phyloP scores from a whole-genome alignment of 768 basidiomycete genomes.

The Suillus fuscotomentosus region DNA sequence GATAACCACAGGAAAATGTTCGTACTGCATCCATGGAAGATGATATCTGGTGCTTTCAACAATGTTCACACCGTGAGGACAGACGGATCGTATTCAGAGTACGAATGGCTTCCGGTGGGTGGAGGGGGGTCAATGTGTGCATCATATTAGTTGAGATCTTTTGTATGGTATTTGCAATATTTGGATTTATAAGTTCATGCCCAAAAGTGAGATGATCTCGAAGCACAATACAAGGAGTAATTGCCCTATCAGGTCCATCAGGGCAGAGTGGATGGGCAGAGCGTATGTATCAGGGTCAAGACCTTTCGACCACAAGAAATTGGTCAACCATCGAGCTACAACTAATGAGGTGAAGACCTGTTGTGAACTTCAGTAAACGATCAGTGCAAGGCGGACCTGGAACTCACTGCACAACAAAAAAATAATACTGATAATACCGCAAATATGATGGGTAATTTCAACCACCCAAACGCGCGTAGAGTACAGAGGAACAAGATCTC shows the following conservation, averaged over 20 bases:
- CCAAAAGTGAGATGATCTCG: constrained; percentile 54
- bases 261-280: constrained; percentile 86
- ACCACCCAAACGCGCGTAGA: constrained; percentile 73
- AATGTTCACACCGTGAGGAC: neutral
- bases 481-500: constrained; percentile 71
- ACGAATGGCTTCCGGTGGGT: neutral
- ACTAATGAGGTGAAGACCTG: constrained; percentile 73
- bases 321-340: constrained; percentile 65
- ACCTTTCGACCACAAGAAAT: constrained; percentile 73
- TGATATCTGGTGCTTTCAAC: too few species aligned
- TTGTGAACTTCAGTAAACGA: neutral
- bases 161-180: neutral
- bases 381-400: constrained; percentile 8
- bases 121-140: neutral
- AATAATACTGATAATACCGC: constrained; percentile 63
- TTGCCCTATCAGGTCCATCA: constrained; percentile 86
- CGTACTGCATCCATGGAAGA: too few species aligned
- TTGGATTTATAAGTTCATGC: constrained; percentile 18
- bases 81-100: neutral
- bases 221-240: constrained; percentile 76
- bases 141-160: neutral
- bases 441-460: constrained; percentile 68
- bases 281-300: constrained; percentile 93
- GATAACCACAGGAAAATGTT: too few species aligned
- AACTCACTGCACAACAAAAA: constrained; percentile 76